Base-by-base conservation (phyloP, 257 asterid species). In the Asclepias syriaca region DNA sequence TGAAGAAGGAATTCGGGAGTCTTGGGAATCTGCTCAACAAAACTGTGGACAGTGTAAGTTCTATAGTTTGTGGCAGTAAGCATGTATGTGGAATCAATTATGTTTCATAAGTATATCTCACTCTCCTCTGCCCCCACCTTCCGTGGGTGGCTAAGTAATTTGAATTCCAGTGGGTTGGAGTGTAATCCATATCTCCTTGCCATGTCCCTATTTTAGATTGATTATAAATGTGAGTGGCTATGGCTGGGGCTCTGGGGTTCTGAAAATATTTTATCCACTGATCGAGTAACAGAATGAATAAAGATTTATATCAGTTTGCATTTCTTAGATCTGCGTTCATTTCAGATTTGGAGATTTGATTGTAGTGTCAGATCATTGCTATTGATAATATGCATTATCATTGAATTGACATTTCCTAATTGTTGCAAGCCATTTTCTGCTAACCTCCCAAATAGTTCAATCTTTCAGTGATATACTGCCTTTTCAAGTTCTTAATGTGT, bases 1-100 rank as follows among this genome's bases (percentile, higher is more conserved):
- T 68, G 92, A 90, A 84, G 98, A 88, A 50, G 85, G 96, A 75
- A 95, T 95, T 71, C 85, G 89, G 83, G 91, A 84, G 77, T 92
- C 96, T 3, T 95, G 97, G 99, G 70, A 73, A 65, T 80, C 96
- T 74, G 81, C 85, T 72, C 73, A 80, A 74, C 83, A 81, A 72
- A 70, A 66, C 68, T 70, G 78, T 74, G 77, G 76, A 81, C 60
- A 46, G 74, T 66, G 98, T 94, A 88, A 89, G 98, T 87, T 77
- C 66, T 4, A 12, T 12, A 46, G 64, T 75, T 72, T 56, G 37
- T 43, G 45, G 40, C 70, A 72, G 71, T 48, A 61, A 65, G 74
- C 76, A 45, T 68, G 77, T 49, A 70, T 60, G 50, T 60, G 15
- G 27, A 5, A 49, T 75, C 74, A 1, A 55, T 24, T 56, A 27